phyloP scores from a whole-genome alignment of 164 flowering plant genomes.

The Liquidambar formosana region DNA sequence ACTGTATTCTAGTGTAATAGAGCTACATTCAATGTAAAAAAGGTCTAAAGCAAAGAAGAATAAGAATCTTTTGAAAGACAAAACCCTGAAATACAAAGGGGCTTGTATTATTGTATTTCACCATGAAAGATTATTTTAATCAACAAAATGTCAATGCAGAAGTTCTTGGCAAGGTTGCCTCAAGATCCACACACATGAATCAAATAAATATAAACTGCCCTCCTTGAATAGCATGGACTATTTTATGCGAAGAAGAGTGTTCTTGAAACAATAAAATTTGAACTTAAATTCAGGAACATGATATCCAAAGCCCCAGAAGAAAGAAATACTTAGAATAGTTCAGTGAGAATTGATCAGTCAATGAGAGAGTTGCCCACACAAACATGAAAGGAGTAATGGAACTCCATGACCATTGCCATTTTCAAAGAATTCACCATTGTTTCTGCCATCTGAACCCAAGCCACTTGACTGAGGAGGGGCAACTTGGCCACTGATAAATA shows the following conservation, averaged over 20 bases:
- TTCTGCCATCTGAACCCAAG: constrained; percentile 1
- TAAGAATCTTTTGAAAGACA: constrained; percentile 1
- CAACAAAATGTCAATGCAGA: not conserved
- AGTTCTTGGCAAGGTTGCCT: not conserved
- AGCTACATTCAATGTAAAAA: too few relatives aligned
- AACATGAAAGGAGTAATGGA: constrained; percentile 22
- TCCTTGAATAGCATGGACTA: not conserved
- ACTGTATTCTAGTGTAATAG: too few relatives aligned
- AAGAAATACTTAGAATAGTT: not conserved
- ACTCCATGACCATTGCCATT: constrained; percentile 20
- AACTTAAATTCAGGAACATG: constrained; percentile 2
- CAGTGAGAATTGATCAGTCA: constrained; percentile 3
- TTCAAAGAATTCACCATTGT: constrained; percentile 3
- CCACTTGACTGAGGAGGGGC: constrained; percentile 12
- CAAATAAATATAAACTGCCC: constrained; percentile 5
- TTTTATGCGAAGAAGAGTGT: not conserved
- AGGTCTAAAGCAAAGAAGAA: not conserved
- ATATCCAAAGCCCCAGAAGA: not conserved
- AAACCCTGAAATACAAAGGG: not conserved
- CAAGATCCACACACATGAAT: not conserved
- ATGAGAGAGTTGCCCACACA: constrained; percentile 24
- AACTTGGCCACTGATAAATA: constrained; percentile 15
- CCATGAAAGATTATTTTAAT: not conserved
- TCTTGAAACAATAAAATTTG: not conserved
- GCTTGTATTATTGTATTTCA: not conserved